phyloP scores from a whole-genome alignment of 2,329 filamentous ascomycete species.

The Pseudogymnoascus pannorum region DNA sequence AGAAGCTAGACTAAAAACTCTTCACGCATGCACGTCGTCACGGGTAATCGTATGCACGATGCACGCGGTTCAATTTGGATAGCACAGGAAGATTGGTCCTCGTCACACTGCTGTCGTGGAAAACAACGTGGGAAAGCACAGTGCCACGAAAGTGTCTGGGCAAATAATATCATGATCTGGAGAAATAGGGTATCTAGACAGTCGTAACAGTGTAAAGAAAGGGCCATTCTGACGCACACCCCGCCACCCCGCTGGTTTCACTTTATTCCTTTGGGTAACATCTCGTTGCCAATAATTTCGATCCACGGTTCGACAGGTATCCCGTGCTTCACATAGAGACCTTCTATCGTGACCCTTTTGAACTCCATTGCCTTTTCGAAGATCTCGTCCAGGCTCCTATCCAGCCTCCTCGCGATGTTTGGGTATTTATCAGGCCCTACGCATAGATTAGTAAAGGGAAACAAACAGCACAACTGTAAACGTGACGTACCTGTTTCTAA shows the following conservation, averaged over 20 bases:
- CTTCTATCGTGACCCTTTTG: slow-evolving; percentile 19
- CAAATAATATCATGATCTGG: not conserved
- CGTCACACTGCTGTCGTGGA: not conserved
- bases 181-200: not conserved
- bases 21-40: not conserved
- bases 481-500: slow-evolving; percentile 3
- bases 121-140: not conserved
- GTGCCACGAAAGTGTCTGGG: not conserved
- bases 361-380: slow-evolving; percentile 23
- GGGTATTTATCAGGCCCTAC: slow-evolving; percentile 17
- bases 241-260: not conserved
- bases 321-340: not conserved
- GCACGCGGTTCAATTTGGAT: slow-evolving; percentile 3
- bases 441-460: not conserved
- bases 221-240: not conserved
- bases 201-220: slow-evolving; percentile 3
- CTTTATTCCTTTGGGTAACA: not conserved
- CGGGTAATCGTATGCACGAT: slow-evolving; percentile 1
- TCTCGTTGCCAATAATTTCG: not conserved
- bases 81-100: not conserved
- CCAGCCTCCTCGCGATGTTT: slow-evolving; percentile 15
- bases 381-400: slow-evolving; percentile 24
- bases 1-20: not conserved
- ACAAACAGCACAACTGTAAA: not conserved
- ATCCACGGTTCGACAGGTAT: not conserved